These are phyloP conservation scores for Stellera chamaejasme DNA, from an alignment of 345 rosid genomes.

Conservation along the genomic window DNA sequence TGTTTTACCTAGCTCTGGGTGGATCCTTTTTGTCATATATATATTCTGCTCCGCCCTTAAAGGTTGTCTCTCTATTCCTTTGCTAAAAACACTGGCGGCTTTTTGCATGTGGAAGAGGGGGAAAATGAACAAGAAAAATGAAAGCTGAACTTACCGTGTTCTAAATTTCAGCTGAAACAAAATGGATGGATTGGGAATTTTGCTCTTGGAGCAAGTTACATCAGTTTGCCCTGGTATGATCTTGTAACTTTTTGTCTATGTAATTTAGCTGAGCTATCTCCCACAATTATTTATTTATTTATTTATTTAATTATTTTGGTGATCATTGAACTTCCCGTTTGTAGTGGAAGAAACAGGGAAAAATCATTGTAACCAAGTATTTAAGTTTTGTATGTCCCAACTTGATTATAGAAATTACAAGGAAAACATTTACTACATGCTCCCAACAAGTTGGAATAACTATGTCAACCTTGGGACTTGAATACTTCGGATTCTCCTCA, in stretches of 20 bases:
- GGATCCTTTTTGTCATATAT: conserved; percentile 93
- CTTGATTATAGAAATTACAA: too few species aligned
- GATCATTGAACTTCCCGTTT: too few species aligned
- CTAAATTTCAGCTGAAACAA: conserved; percentile 76
- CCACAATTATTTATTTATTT: too few species aligned
- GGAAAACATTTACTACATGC: too few species aligned
- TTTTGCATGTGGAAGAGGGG: conserved; percentile 4
- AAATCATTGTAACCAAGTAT: too few species aligned
- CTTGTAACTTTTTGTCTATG: not conserved
- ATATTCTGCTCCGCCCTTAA: conserved; percentile 97
- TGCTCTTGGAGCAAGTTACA: conserved; percentile 94
- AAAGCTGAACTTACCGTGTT: conserved; percentile 14
- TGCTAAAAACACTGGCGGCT: conserved; percentile 1
- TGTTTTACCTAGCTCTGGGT: conserved; percentile 90
- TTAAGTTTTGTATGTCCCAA: too few species aligned
- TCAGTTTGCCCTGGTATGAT: conserved; percentile 88
- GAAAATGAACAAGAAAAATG: not conserved
- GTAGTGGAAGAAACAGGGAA: too few species aligned
- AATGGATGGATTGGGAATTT: conserved; percentile 98
- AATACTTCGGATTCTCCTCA: too few species aligned
- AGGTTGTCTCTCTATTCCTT: conserved; percentile 35
- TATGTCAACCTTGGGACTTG: too few species aligned
- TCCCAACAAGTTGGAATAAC: too few species aligned
- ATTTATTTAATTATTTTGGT: too few species aligned
- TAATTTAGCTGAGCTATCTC: too few species aligned